Conservation (phyloP, 169 alveolate genomes). For the Plasmodium billcollinsi region DNA sequence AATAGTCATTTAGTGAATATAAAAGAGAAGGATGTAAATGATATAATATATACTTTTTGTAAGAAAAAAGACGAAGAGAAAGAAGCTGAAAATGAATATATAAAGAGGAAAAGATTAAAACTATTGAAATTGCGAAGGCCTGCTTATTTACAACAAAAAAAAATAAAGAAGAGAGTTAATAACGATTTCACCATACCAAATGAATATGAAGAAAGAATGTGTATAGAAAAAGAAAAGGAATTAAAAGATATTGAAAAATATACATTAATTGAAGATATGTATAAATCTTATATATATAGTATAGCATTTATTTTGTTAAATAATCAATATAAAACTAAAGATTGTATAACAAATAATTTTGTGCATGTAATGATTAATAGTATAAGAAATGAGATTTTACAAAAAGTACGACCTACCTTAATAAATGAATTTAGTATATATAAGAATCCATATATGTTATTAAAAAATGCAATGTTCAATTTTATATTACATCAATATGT, state of each 20-base stretch:
- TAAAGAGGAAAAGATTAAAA: slow-evolving; percentile 13
- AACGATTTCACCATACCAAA: slow-evolving; percentile 9
- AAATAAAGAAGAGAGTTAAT: slow-evolving; percentile 22
- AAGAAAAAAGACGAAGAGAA: slow-evolving; percentile 3
- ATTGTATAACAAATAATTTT: slow-evolving; percentile 41
- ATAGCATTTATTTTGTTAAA: slow-evolving; percentile 30
- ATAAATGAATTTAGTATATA: slow-evolving; percentile 54
- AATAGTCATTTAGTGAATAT: slow-evolving; percentile 24
- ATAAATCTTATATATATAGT: slow-evolving; percentile 55
- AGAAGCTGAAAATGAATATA: slow-evolving; percentile 19
- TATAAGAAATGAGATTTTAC: slow-evolving; percentile 27
- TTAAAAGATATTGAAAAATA: slow-evolving; percentile 43
- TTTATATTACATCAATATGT: slow-evolving; percentile 42
- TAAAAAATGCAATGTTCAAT: slow-evolving; percentile 43
- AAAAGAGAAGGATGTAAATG: slow-evolving; percentile 19
- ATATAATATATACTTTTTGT: slow-evolving; percentile 18
- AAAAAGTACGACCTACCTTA: slow-evolving; percentile 44
- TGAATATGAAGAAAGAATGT: slow-evolving; percentile 24
- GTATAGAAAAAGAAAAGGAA: slow-evolving; percentile 41
- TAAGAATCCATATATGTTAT: slow-evolving; percentile 62
- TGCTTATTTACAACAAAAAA: slow-evolving; percentile 49
- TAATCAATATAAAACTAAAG: slow-evolving; percentile 40
- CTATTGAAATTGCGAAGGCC: slow-evolving; percentile 29
- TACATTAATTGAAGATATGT: slow-evolving; percentile 61
- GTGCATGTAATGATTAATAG: slow-evolving; percentile 38